phyloP scores from a whole-genome alignment of 306 rosid species.

The Ziziphus jujuba region DNA sequence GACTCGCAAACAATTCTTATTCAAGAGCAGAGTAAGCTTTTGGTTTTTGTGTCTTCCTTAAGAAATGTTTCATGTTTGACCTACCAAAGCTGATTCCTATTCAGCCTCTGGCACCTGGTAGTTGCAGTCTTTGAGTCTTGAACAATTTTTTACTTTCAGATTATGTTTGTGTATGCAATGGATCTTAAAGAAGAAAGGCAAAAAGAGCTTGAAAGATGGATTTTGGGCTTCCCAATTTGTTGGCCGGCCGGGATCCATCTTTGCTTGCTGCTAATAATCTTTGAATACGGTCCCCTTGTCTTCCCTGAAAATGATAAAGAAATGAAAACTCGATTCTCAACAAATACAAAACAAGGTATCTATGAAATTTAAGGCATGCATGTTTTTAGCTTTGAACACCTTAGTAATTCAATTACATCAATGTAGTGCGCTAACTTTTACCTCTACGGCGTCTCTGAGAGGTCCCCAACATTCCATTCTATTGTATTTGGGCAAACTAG shows the following conservation, averaged over 20 bases:
- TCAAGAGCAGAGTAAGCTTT: conserved; percentile 27
- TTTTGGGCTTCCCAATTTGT: conserved; percentile 58
- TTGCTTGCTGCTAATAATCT: conserved; percentile 39
- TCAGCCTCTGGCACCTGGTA: neutral
- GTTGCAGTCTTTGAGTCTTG: conserved; percentile 25
- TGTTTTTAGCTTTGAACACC: neutral
- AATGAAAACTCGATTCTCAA: neutral
- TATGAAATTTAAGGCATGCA: neutral
- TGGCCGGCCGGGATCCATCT: conserved; percentile 29
- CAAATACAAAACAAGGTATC: neutral
- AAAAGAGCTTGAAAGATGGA: conserved; percentile 84
- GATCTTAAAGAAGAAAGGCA: conserved; percentile 73
- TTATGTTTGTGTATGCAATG: conserved; percentile 26
- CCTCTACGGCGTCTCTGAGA: conserved; percentile 79
- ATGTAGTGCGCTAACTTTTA: conserved; percentile 20
- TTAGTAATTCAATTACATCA: neutral
- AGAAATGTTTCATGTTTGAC: neutral
- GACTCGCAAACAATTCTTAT: conserved; percentile 10
- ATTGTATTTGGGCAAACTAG: conserved; percentile 72
- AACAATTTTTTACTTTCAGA: neutral
- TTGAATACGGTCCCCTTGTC: conserved; percentile 46
- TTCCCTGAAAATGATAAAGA: conserved; percentile 43
- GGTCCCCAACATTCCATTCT: conserved; percentile 93
- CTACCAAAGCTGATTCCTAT: neutral
- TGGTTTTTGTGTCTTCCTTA: conserved; percentile 25